phyloP scores from a whole-genome alignment of 2,329 filamentous ascomycete species.

The Cladophialophora bantiana region DNA sequence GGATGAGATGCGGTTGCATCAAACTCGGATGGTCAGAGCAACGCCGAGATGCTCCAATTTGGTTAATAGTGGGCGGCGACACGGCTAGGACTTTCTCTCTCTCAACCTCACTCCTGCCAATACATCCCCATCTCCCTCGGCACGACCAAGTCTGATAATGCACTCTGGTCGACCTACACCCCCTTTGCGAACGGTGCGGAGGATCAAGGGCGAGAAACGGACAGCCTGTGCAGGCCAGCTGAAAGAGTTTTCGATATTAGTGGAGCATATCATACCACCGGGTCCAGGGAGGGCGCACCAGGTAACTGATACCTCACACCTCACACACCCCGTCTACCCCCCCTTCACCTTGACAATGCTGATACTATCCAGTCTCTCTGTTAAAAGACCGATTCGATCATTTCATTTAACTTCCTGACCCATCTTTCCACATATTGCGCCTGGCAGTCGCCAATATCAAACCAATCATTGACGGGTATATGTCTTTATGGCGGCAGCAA shows the following conservation, averaged over 20 bases:
- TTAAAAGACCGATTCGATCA: constrained; percentile 25
- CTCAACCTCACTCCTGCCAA: constrained; percentile 27
- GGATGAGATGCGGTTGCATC: constrained; percentile 30
- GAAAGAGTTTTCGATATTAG: constrained; percentile 18
- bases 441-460: constrained; percentile 33
- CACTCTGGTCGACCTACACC: constrained; percentile 24
- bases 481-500: constrained; percentile 30
- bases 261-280: constrained; percentile 31
- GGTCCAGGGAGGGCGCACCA: constrained; percentile 20
- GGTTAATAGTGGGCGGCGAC: constrained; percentile 19
- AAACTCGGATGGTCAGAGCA: constrained; percentile 7
- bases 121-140: constrained; percentile 22
- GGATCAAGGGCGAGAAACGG: not conserved
- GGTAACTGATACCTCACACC: constrained; percentile 22
- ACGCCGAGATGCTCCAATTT: constrained; percentile 33
- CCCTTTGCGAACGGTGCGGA: constrained; percentile 26
- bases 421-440: constrained; percentile 21
- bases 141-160: constrained; percentile 31
- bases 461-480: constrained; percentile 26
- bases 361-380: constrained; percentile 22
- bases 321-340: not conserved
- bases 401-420: constrained; percentile 29
- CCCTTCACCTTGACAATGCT: constrained; percentile 21
- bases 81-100: constrained; percentile 24
- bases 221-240: constrained; percentile 2